phyloP scores from a whole-genome alignment of 495 filamentous ascomycete species.

The Neurospora sp. region DNA sequence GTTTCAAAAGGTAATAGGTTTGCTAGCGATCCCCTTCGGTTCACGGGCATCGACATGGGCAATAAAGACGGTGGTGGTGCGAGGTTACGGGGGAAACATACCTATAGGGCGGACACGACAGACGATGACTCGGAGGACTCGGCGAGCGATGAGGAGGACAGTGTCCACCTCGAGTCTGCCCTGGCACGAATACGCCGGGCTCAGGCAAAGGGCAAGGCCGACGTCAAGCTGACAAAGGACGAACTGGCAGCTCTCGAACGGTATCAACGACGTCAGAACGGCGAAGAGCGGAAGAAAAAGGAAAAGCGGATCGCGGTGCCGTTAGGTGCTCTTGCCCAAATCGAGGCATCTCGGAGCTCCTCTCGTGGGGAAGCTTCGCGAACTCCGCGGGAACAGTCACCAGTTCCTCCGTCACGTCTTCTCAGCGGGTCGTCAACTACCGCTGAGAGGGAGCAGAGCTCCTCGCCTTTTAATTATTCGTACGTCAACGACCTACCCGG shows the following conservation, averaged over 20 bases:
- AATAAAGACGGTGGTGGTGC: slow-evolving; percentile 30
- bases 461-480: slow-evolving; percentile 34
- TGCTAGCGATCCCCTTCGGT: slow-evolving; percentile 49
- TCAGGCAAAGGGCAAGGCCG: slow-evolving; percentile 58
- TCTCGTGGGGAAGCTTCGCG: slow-evolving; percentile 28
- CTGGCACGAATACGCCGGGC: slow-evolving; percentile 68
- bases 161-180: slow-evolving; percentile 62
- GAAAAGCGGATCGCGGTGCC: slow-evolving; percentile 32
- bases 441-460: slow-evolving; percentile 19
- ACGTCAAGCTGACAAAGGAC: slow-evolving; percentile 63
- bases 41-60: slow-evolving; percentile 50
- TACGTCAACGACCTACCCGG: slow-evolving; percentile 19
- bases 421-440: slow-evolving; percentile 12
- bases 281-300: slow-evolving; percentile 27
- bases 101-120: slow-evolving; percentile 34
- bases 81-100: slow-evolving; percentile 28
- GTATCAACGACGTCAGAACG: slow-evolving; percentile 49
- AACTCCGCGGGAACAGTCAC: slow-evolving; percentile 23
- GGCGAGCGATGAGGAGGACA: slow-evolving; percentile 52
- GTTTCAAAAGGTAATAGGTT: slow-evolving; percentile 30
- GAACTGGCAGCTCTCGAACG: slow-evolving; percentile 68
- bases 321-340: slow-evolving; percentile 22
- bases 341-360: slow-evolving; percentile 23
- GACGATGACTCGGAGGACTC: slow-evolving; percentile 47
- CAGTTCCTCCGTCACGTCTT: slow-evolving; percentile 15